A percentile compares a stretch with the other conserved stretches of the same genome.
phyloP scores from a whole-genome alignment of 1,284 basidiomycete species.

The Pseudozyma sp. region DNA sequence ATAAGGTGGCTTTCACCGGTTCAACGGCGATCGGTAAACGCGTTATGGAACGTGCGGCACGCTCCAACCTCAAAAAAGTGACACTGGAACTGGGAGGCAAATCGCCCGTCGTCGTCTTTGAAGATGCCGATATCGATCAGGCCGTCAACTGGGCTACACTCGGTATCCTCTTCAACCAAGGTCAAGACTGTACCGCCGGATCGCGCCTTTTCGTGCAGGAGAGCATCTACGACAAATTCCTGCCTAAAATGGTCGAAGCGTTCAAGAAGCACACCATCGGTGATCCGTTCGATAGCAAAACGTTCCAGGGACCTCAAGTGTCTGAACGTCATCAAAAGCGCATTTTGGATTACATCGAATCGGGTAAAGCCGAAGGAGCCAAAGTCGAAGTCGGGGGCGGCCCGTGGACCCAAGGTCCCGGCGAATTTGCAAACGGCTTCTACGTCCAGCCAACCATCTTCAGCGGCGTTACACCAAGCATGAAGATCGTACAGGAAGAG shows the following conservation, averaged over 20 bases:
- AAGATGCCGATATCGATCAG: conserved; percentile 71
- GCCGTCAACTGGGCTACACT: conserved; percentile 76
- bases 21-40: conserved; percentile 77
- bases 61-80: conserved; percentile 83
- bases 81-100: conserved; percentile 84
- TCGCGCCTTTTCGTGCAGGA: conserved; percentile 81
- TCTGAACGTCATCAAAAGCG: conserved; percentile 83
- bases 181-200: conserved; percentile 75
- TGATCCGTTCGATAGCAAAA: conserved; percentile 79
- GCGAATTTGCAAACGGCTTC: conserved; percentile 72
- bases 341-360: conserved; percentile 87
- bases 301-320: conserved; percentile 87
- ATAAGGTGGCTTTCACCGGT: conserved; percentile 75
- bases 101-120: conserved; percentile 82
- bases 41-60: conserved; percentile 84
- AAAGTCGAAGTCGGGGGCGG: conserved; percentile 80
- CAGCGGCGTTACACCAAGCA: conserved; percentile 75
- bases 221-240: conserved; percentile 75
- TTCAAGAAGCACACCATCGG: conserved; percentile 75
- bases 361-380: conserved; percentile 84
- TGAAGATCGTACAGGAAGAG: conserved; percentile 77
- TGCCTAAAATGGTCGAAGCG: conserved; percentile 75
- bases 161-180: conserved; percentile 79
- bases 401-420: conserved; percentile 74
- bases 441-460: conserved; percentile 72